These are phyloP conservation scores for Phytophthora idaei DNA, from an alignment of 352 stramenopile genomes.

Conservation along the genomic window DNA sequence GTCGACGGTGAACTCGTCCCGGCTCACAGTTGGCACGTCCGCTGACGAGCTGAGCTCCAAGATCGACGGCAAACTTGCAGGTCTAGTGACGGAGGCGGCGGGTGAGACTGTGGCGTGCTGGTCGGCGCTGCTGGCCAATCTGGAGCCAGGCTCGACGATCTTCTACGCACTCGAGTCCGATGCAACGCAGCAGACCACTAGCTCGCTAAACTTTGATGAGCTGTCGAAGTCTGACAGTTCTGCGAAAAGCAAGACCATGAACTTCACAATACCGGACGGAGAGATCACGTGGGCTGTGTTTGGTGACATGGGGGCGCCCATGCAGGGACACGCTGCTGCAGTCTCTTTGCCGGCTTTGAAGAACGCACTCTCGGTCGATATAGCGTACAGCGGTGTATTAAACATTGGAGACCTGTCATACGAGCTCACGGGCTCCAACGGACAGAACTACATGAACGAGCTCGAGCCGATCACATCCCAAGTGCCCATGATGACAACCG, in stretches of 20 bases:
- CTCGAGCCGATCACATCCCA: constrained; percentile 59
- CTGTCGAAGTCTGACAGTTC: constrained; percentile 18
- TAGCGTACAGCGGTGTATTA: constrained; percentile 59
- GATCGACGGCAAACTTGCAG: constrained; percentile 41
- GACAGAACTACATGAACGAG: constrained; percentile 77
- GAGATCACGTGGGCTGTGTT: constrained; percentile 80
- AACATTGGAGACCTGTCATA: constrained; percentile 82
- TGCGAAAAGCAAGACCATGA: constrained; percentile 20
- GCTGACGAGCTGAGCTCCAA: constrained; percentile 41
- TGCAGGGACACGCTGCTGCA: constrained; percentile 59
- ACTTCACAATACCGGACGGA: constrained; percentile 52
- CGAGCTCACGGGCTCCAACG: constrained; percentile 65
- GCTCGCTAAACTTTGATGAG: constrained; percentile 24
- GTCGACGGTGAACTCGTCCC: constrained; percentile 36
- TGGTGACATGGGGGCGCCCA: constrained; percentile 64
- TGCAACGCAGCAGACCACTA: constrained; percentile 14
- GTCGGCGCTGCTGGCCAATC: constrained; percentile 54
- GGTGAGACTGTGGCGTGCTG: constrained; percentile 56
- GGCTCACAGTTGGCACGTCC: constrained; percentile 50
- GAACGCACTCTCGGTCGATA: constrained; percentile 40
- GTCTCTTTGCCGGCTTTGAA: constrained; percentile 73
- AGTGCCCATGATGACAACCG: constrained; percentile 76
- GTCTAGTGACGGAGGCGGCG: constrained; percentile 52
- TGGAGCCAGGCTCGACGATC: constrained; percentile 54
- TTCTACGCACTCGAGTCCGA: constrained; percentile 63